phyloP scores from a whole-genome alignment of 306 rosid species.

The Nissolia schottii region DNA sequence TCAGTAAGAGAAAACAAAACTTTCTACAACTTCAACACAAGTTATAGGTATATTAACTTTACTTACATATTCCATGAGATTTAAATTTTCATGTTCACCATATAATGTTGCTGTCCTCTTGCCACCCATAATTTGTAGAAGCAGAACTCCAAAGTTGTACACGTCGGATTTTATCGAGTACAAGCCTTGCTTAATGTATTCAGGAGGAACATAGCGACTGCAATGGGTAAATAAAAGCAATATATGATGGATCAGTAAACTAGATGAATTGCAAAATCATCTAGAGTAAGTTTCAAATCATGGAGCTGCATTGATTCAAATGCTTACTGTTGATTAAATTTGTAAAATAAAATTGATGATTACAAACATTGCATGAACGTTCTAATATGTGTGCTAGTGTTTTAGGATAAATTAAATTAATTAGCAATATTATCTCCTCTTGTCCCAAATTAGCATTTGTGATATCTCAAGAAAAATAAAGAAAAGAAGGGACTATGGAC shows the following conservation, averaged over 20 bases:
- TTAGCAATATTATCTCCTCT: too few relatives aligned
- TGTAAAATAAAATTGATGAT: too few relatives aligned
- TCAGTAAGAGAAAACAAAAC: neutral
- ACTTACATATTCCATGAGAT: constrained; percentile 35
- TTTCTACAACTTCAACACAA: neutral
- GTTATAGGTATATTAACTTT: neutral
- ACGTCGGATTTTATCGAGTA: constrained; percentile 35
- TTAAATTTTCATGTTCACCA: constrained; percentile 6
- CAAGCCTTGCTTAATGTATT: constrained; percentile 8
- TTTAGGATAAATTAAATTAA: too few relatives aligned
- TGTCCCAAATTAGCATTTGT: too few relatives aligned
- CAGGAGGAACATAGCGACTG: constrained; percentile 33
- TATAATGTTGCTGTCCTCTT: neutral
- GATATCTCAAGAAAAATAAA: too few relatives aligned
- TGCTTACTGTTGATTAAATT: too few relatives aligned
- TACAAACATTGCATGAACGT: too few relatives aligned
- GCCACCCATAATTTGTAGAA: constrained; percentile 43
- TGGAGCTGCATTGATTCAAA: neutral
- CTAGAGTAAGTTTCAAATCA: neutral
- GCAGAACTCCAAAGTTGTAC: constrained; percentile 39
- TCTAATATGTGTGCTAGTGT: too few relatives aligned
- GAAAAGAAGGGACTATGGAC: too few relatives aligned
- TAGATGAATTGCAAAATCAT: neutral
- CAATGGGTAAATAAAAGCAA: neutral
- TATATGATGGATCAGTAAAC: neutral